phyloP scores from a whole-genome alignment of 2,329 filamentous ascomycete species.

The Arthrobotrys sphaeroides region DNA sequence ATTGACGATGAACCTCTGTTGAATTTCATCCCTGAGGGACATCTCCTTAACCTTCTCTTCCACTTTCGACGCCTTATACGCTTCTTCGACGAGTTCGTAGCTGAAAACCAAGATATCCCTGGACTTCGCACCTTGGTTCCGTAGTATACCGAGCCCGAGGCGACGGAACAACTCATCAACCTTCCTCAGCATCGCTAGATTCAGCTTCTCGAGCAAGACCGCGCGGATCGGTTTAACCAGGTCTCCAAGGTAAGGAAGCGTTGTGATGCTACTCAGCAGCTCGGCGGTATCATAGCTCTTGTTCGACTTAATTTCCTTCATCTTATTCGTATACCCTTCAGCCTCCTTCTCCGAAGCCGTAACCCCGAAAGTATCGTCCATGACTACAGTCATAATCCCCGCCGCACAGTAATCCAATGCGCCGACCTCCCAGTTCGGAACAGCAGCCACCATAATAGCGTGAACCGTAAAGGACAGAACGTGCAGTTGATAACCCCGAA shows the following conservation, averaged over 20 bases:
- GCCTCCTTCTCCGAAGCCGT: slow-evolving; percentile 96
- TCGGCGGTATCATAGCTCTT: slow-evolving; percentile 99
- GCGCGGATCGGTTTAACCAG: slow-evolving; percentile 81
- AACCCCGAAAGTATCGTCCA: slow-evolving; percentile 96
- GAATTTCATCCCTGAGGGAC: slow-evolving; percentile 69
- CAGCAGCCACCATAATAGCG: slow-evolving; percentile 80
- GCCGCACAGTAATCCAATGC: slow-evolving; percentile 88
- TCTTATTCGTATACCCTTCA: slow-evolving; percentile 91
- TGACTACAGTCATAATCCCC: slow-evolving; percentile 81
- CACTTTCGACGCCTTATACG: slow-evolving; percentile 73
- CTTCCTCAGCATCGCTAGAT: slow-evolving; percentile 83
- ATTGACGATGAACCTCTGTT: slow-evolving; percentile 80
- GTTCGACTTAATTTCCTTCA: slow-evolving; percentile 97
- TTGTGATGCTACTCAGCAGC: slow-evolving; percentile 82
- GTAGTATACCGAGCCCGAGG: slow-evolving; percentile 81
- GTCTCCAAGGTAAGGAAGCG: slow-evolving; percentile 75
- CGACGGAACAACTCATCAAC: slow-evolving; percentile 87
- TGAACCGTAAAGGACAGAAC: slow-evolving; percentile 95
- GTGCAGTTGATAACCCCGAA: slow-evolving; percentile 89
- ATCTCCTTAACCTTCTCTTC: slow-evolving; percentile 61
- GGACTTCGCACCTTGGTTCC: slow-evolving; percentile 80
- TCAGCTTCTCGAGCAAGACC: slow-evolving; percentile 83
- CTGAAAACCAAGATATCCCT: slow-evolving; percentile 91
- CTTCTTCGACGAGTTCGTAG: slow-evolving; percentile 90
- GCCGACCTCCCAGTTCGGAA: slow-evolving; percentile 78